Evolutionary conservation across 139 green algal genomes (phyloP), one percentile per base, ranked within the genome.

Genomic region (Micractinium conductrix): DNA sequence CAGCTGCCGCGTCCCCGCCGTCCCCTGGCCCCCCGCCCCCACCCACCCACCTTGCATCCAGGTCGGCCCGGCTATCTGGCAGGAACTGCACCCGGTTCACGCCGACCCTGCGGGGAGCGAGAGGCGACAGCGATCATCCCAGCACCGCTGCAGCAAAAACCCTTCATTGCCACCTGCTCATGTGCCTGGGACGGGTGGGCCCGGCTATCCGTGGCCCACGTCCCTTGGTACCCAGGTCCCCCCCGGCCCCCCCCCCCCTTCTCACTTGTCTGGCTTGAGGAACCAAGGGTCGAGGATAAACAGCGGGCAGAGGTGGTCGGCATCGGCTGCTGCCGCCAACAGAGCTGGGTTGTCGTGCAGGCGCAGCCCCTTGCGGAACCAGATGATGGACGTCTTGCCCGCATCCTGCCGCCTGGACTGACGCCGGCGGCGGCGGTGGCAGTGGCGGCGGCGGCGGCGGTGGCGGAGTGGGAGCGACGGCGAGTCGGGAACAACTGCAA

Each of bases 311-410:
- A 98, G 48, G 37, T 92, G 67, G 16, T 87, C 74, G 0, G 89
- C 89, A 9, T 43, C 89, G 10, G 88, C 55, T 35, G 85, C 86
- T 1, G 96, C 95, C n/a, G 91, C 90, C 7, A 95, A 65, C 55
- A 98, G 90, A 2, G 95, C 93, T 7, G 95, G 95, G 73, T 98
- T 98, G 91, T 98, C 96, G 78, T 98, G 96, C 70, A 98, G 72
- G 17, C 95, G 89, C 44, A 97, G 89, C 22, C 93, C 94, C 76
- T 82, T 82, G 76, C 76, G 76, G 30, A 82, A 82, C 76, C 76
- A 82, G 42, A 82, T 58, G 58, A 82, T 73, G 2, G 55, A 22
- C 12, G 76, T 82, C 14, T 70, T 71, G 53, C 75, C 53, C n/a
- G n/a, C 76, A 82, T 82, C 53, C 53, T 62, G 53, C 53, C 53